Conservation (phyloP, 2,329 filamentous ascomycete species). For the Periconia digitata region DNA sequence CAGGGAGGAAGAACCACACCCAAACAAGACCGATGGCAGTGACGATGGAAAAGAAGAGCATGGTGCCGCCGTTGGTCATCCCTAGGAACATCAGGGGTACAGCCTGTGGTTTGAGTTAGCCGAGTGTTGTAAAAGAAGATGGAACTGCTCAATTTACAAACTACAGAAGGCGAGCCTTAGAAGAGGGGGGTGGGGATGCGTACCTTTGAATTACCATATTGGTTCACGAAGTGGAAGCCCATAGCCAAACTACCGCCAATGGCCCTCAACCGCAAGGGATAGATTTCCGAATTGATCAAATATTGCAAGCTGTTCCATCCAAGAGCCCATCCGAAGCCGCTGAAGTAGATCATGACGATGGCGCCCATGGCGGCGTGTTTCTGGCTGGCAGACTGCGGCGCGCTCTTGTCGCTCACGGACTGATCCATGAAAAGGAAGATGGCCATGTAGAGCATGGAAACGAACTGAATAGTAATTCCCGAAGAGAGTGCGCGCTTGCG, state of each 20-base stretch:
- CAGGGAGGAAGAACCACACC: slow-evolving; percentile 73
- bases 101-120: slow-evolving; percentile 35
- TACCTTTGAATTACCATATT: slow-evolving; percentile 73
- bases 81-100: slow-evolving; percentile 73
- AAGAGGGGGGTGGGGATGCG: background rate
- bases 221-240: slow-evolving; percentile 77
- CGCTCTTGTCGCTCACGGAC: slow-evolving; percentile 54
- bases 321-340: slow-evolving; percentile 43
- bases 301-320: slow-evolving; percentile 77
- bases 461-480: slow-evolving; percentile 52
- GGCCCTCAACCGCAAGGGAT: slow-evolving; percentile 72
- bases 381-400: slow-evolving; percentile 52
- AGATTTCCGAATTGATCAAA: slow-evolving; percentile 75
- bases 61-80: slow-evolving; percentile 65
- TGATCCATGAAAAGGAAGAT: slow-evolving; percentile 62
- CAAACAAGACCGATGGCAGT: slow-evolving; percentile 68
- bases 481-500: slow-evolving; percentile 61
- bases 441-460: slow-evolving; percentile 58
- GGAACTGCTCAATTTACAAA: background rate
- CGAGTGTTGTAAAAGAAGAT: background rate
- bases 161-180: no score
- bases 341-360: slow-evolving; percentile 65
- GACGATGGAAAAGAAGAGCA: slow-evolving; percentile 73
- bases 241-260: slow-evolving; percentile 71
- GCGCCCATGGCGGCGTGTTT: slow-evolving; percentile 65